phyloP scores from a whole-genome alignment of 2,329 filamentous ascomycete species.

The Claviceps arundinis region DNA sequence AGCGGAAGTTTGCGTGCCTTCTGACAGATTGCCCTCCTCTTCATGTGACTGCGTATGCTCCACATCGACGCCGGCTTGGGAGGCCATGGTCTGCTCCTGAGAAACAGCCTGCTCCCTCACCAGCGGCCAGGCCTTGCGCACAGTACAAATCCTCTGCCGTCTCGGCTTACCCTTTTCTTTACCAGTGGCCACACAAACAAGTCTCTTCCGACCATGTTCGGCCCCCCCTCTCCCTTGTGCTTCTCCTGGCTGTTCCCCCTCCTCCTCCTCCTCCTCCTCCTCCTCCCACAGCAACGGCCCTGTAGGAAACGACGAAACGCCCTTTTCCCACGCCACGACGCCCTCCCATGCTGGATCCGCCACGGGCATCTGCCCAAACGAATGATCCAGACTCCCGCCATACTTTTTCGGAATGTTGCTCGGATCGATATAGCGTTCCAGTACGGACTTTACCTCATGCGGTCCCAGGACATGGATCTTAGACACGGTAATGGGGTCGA shows the following conservation, averaged over 20 bases:
- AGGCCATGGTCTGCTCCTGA: neutral
- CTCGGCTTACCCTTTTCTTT: constrained; percentile 30
- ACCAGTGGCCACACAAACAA: constrained; percentile 37
- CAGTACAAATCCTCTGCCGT: constrained; percentile 35
- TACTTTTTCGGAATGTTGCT: constrained; percentile 81
- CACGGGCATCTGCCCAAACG: constrained; percentile 61
- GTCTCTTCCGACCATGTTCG: constrained; percentile 9
- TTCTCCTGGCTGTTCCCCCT: constrained; percentile 25
- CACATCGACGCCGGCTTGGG: too few relatives aligned
- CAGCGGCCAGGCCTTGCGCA: constrained; percentile 27
- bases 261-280: constrained; percentile 26
- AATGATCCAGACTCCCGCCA: constrained; percentile 73
- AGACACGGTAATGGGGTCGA: constrained; percentile 82
- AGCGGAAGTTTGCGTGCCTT: constrained; percentile 17
- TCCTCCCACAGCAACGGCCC: constrained; percentile 46
- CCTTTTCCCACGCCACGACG: constrained; percentile 38
- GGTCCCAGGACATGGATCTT: constrained; percentile 86
- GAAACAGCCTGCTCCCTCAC: neutral
- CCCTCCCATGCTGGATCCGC: constrained; percentile 51
- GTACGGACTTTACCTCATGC: constrained; percentile 60
- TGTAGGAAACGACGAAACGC: constrained; percentile 36
- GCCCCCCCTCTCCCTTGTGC: constrained; percentile 30
- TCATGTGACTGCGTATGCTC: constrained; percentile 17
- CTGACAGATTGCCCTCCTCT: constrained; percentile 2
- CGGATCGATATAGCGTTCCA: constrained; percentile 69